Evolutionary conservation across 75 land plant species (phyloP), one percentile per base, ranked within the genome.

Genomic region (Pinus tabuliformis): DNA sequence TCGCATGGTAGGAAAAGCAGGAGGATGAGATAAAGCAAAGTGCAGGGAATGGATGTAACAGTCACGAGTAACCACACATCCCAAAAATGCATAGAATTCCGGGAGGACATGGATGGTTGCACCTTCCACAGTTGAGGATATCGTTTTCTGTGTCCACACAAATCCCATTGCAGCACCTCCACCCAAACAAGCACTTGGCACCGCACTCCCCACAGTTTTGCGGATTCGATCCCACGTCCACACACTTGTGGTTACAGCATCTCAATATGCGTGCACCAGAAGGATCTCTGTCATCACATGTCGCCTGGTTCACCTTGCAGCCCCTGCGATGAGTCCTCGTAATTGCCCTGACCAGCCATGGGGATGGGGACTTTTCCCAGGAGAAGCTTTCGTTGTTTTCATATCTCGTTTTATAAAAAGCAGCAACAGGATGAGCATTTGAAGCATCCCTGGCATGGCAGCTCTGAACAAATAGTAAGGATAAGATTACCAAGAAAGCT

Each of bases 121-220:
- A 90, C 13, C 52, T 36, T 20, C 92, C 92, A 76, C 92, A 90
- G 65, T 88, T 71, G 49, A 75, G 76, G 2, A 82, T 85, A 61
- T 79, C 80, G 7, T 59, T 59, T 20, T 75, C 79, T 6, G 71
- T 58, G 62, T 90, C 68, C 12, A 79, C 72, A 60, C 88, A 90
- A 4, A 77, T 6, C 4, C 88, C 90, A 7, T 73, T 62, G 56
- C 92, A 90, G 70, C 92, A 90, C 54, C 76, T 81, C 81, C 80
- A 73, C 6, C 79, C 65, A 77, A 80, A 88, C 33, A 78, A 81
- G 64, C 91, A 90, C 21, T 76, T 71, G 13, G 76, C 70, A 21
- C 88, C 80, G 79, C 92, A 90, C 20, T 81, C 72, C 9, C 92
- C 92, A 58, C 92, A 90, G 54, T 90, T 83, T 60, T 79, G 65